Evolutionary conservation across 2,329 filamentous ascomycete genomes (phyloP).

Genomic region (Coniochaeta ligniaria): DNA sequence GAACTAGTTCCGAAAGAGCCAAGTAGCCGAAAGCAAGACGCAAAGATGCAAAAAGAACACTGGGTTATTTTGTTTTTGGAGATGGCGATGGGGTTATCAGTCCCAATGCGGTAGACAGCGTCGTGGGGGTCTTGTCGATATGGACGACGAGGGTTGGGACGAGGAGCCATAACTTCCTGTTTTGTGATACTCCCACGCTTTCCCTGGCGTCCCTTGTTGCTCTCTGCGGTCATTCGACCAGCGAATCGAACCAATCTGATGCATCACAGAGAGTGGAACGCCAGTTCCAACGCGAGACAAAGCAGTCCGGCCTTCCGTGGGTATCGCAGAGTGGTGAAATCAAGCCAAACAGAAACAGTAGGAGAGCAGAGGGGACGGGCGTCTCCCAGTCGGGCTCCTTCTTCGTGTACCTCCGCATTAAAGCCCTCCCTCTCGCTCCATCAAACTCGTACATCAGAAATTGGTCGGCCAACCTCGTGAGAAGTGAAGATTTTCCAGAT

Average conservation of each 20-base stretch:
- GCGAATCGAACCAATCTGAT: conserved; percentile 15
- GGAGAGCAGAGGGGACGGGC: conserved; percentile 19
- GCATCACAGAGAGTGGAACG: conserved; percentile 11
- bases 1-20: conserved; percentile 5
- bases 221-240: conserved; percentile 13
- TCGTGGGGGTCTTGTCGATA: conserved; percentile 7
- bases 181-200: conserved; percentile 8
- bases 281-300: conserved; percentile 13
- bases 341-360: conserved; percentile 13
- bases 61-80: conserved; percentile 10
- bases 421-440: conserved; percentile 30
- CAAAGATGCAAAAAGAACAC: conserved; percentile 12
- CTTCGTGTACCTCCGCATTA: conserved; percentile 19
- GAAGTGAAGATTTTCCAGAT: conserved; percentile 36
- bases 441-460: conserved; percentile 32
- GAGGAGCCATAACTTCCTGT: conserved; percentile 1
- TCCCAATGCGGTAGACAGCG: not conserved
- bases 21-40: conserved; percentile 7
- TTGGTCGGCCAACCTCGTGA: conserved; percentile 41
- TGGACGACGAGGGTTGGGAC: conserved; percentile 10
- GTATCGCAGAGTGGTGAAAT: conserved; percentile 10
- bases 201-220: conserved; percentile 5
- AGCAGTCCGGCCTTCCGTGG: conserved; percentile 11
- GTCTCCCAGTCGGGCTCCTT: conserved; percentile 13
- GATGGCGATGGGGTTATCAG: conserved; percentile 5